Evolutionary conservation across 139 green algal species (phyloP), one percentile per base, ranked within the genome.

Genomic region (Nannochloris sp.): DNA sequence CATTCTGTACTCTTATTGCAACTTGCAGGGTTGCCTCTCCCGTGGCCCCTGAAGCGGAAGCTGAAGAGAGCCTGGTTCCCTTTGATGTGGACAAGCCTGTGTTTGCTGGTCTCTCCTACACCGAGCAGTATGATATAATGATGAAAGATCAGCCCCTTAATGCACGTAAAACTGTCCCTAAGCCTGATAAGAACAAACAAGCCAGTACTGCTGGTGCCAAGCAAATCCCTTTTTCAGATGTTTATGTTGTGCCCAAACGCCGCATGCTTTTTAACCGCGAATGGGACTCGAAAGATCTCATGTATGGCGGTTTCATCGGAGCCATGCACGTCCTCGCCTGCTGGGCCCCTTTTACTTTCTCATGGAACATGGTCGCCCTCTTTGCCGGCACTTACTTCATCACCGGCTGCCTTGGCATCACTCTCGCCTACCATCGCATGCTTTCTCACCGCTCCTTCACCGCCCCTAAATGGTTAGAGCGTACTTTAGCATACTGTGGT

Each of bases 401-500:
- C 33, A 96, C 89, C 19, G 92, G 92, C 48, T 95, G 88, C 72
- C 74, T 99, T 25, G 94, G 94, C 60, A 99, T 99, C 81, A 99
- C 94, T 0, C 81, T 97, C 4, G 87, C 72, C 4, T 99, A 87
- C 85, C 94, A 99, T 84, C 85, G 92, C 34, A 81, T 95, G 78
- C 80, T 99, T 6, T 83, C 75, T 45, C 94, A 99, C 87, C 83
- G 85, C 59, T 81, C 70, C 25, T 99, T 99, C 74, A 38, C 70
- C 30, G 87, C 83, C 2, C 94, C 94, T 64, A 99, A 99, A 83
- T 97, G 91, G 94, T 81, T 99, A n/a, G 94, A 99, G 85, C 97
- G 98, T 78, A 57, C 74, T 3, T 73, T 98, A 39, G 92, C 93
- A 12, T 99, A 99, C 82, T 99, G 94, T 77, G 94, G 94, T 34